Base-by-base conservation (phyloP, 2,329 filamentous ascomycete genomes). In the Colletotrichum tofieldiae region DNA sequence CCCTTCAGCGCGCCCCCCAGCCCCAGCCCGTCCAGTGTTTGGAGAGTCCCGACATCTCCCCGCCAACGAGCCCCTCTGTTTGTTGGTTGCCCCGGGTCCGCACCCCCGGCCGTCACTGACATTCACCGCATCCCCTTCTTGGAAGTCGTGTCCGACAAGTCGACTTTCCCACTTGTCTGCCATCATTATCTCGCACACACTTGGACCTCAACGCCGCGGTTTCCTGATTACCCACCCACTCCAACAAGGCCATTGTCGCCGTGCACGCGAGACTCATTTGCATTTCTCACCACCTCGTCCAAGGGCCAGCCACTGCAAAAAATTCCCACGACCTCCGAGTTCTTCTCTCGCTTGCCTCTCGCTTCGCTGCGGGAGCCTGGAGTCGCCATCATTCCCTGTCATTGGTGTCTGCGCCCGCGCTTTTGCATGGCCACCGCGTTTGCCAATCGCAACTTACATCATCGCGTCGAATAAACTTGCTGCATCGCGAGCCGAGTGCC, bases 51-150 rank as follows among this genome's bases (percentile, higher is more conserved):
- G 54, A 35, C 7, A 67, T 76, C 70, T 52, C 75, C 75, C 72
- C 45, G 74, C 59, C 75, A 69, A 76, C 75, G 23, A 55, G 73
- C 75, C 74, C 75, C 69, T 72, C 67, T 74, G 67, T 73, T 75
- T 75, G 73, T 75, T 74, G 67, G 73, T 73, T 71, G 71, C 70
- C 65, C 70, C 65, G 70, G 65, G 70, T 63, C 66, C 65, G 52
- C 59, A 49, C 60, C 65, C 70, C 65, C 66, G 65, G 66, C 60
- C 54, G 64, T 63, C 70, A 60, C 66, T 72, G 65, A 70, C 70
- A 72, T 72, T 72, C 70, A 72, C 70, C 70, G 70, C 70, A 72
- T 72, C 70, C 70, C 70, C 59, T 70, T 72, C 70, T 65, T 70
- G 70, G 70, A 70, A 72, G 54, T 70, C 39, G 66, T 60, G 70